Evolutionary conservation across 805 yeast genomes (phyloP).

Genomic region (Pichia nanzhaoensis): DNA sequence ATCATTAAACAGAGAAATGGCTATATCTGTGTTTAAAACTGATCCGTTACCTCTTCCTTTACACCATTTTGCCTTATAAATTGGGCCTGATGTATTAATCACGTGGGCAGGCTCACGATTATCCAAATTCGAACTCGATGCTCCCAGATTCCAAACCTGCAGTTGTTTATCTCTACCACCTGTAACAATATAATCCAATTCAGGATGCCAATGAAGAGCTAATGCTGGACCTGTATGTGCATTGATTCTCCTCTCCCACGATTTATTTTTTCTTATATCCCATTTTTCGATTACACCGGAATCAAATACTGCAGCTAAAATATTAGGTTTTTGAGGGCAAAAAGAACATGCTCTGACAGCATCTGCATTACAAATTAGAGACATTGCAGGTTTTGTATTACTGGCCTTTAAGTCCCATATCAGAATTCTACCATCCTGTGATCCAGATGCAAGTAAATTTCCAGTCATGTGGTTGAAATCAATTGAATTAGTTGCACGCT

Average conservation of each 20-base stretch:
- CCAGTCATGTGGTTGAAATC: slow-evolving; percentile 35
- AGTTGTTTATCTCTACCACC: slow-evolving; percentile 89
- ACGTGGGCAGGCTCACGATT: slow-evolving; percentile 59
- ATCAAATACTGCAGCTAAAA: slow-evolving; percentile 77
- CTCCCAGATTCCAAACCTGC: slow-evolving; percentile 64
- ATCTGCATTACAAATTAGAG: slow-evolving; percentile 61
- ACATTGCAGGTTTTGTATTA: slow-evolving; percentile 39
- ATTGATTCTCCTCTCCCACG: slow-evolving; percentile 63
- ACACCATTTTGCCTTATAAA: slow-evolving; percentile 70
- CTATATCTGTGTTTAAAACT: slow-evolving; percentile 57
- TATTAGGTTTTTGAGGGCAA: slow-evolving; percentile 45
- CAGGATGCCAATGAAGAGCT: slow-evolving; percentile 84
- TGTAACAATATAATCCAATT: slow-evolving; percentile 69
- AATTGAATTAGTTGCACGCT: slow-evolving; percentile 40
- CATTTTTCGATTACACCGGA: slow-evolving; percentile 81
- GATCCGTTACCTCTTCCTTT: slow-evolving; percentile 34
- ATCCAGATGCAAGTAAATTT: slow-evolving; percentile 49
- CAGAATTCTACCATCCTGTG: slow-evolving; percentile 74
- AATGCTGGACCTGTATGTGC: slow-evolving; percentile 92
- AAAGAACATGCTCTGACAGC: slow-evolving; percentile 54
- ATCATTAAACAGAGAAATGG: slow-evolving; percentile 65
- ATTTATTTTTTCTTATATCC: slow-evolving; percentile 68
- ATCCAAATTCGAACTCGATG: slow-evolving; percentile 22
- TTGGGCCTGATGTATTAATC: slow-evolving; percentile 69
- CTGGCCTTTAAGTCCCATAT: slow-evolving; percentile 63